A percentile compares a stretch with the other conserved stretches of the same genome.
Conservation (phyloP, 1,139 yeast genomes). For the Suhomyces chickasaworum region DNA sequence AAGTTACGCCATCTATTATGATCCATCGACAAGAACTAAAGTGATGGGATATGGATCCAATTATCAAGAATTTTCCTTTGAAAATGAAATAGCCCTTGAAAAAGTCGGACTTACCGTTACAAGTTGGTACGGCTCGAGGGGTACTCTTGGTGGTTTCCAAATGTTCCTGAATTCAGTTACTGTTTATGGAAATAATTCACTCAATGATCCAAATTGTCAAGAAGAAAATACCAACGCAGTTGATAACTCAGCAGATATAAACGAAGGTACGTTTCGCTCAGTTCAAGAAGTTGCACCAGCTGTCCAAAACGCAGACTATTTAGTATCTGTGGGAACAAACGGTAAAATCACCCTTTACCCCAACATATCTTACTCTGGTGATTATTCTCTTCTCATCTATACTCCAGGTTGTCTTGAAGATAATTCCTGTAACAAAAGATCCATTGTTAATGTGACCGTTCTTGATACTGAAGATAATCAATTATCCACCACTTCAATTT, state of each 20-base stretch:
- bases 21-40: constrained; percentile 43
- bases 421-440: constrained; percentile 67
- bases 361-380: constrained; percentile 71
- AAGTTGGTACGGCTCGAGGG: constrained; percentile 69
- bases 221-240: constrained; percentile 23
- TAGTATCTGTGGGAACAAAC: constrained; percentile 33
- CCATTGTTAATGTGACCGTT: constrained; percentile 76
- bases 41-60: constrained; percentile 50
- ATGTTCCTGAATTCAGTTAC: constrained; percentile 63
- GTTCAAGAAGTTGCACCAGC: constrained; percentile 24
- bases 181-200: constrained; percentile 70
- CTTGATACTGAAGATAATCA: constrained; percentile 48
- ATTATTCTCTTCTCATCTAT: constrained; percentile 67
- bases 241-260: constrained; percentile 33
- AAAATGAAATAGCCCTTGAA: constrained; percentile 64
- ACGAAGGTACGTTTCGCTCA: constrained; percentile 38
- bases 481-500: constrained; percentile 50
- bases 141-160: constrained; percentile 73
- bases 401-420: constrained; percentile 88
- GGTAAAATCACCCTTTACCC: constrained; percentile 66
- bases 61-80: constrained; percentile 82
- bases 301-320: constrained; percentile 28
- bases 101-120: constrained; percentile 66
- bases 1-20: constrained; percentile 39
- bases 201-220: constrained; percentile 67